Base-by-base conservation (phyloP, 441 rosid species). In the Flueggea neowawraea region DNA sequence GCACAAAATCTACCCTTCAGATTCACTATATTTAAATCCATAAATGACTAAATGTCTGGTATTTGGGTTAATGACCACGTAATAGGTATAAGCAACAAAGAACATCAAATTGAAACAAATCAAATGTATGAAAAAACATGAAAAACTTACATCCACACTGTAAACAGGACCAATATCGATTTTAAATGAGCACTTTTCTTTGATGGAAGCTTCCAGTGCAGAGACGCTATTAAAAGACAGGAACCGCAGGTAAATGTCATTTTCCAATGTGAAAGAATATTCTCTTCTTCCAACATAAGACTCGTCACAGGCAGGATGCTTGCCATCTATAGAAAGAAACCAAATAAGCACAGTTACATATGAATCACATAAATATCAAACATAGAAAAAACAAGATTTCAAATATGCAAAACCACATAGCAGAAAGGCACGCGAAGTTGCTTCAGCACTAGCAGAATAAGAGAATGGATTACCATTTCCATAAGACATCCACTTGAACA, bases 151-250 rank as follows among this genome's bases (percentile, higher is more conserved):
- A 71, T 84, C 90, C n/a, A 90, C 90, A 28, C 75, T 89, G 72
- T 90, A 94, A 55, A 91, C 89, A 58, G 98, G 91, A 6, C 97
- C 97, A 8, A 90, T 85, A 62, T 90, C 98, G 62, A 94, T 90
- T 84, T 90, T 93, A 75, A 80, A 75, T 0, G 99, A 97, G 44
- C 82, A 87, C 43, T 74, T 78, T 15, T 76, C 85, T 79, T 71
- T 87, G 66, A 91, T 81, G 15, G 91, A 68, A 45, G 57, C 80
- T 70, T 87, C 96, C 72, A 94, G 61, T 36, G 84, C 84, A 1
- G 82, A 69, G 41, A 67, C 81, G 50, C 65, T 82, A 70, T 81
- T 79, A 74, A 89, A 89, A 47, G 96, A 89, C 79, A 74, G 89
- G 66, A 81, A 94, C 32, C 99, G 85, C 56, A 87, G 44, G 68